These are phyloP conservation scores for Theileria orientalis DNA, from an alignment of 169 alveolate species.

Conservation along the genomic window DNA sequence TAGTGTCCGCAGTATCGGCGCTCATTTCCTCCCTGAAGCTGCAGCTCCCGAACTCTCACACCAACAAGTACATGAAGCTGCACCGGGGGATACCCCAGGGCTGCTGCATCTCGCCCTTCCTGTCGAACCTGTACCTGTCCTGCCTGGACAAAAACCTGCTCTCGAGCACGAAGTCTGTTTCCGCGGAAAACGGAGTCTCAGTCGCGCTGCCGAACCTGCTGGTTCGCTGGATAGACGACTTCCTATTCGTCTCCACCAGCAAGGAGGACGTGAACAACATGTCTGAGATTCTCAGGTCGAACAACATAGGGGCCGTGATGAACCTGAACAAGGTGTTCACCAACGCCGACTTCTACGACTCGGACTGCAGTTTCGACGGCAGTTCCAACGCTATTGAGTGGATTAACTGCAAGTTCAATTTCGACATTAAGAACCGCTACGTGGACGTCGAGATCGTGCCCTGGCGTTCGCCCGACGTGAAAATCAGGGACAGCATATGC, in stretches of 20 bases:
- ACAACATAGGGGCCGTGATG: slow-evolving; percentile 23
- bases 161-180: not conserved
- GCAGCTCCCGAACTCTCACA: slow-evolving; percentile 29
- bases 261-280: slow-evolving; percentile 27
- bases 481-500: slow-evolving; percentile 45
- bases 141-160: slow-evolving; percentile 24
- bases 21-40: slow-evolving; percentile 11
- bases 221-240: slow-evolving; percentile 66
- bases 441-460: slow-evolving; percentile 48
- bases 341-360: not conserved
- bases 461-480: slow-evolving; percentile 16
- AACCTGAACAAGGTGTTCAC: slow-evolving; percentile 8
- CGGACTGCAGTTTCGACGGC: not conserved
- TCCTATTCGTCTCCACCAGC: slow-evolving; percentile 46
- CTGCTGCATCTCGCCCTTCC: slow-evolving; percentile 57
- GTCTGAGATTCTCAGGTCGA: slow-evolving; percentile 22
- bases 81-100: slow-evolving; percentile 66
- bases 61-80: not conserved
- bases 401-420: slow-evolving; percentile 56
- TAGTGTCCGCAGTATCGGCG: slow-evolving; percentile 27
- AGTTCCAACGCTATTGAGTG: slow-evolving; percentile 18
- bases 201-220: slow-evolving; percentile 41
- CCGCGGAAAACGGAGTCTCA: not conserved
- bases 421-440: slow-evolving; percentile 34
- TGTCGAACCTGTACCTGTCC: slow-evolving; percentile 51